phyloP scores from a whole-genome alignment of 2,329 filamentous ascomycete species.

The Colletotrichum spaethianum region DNA sequence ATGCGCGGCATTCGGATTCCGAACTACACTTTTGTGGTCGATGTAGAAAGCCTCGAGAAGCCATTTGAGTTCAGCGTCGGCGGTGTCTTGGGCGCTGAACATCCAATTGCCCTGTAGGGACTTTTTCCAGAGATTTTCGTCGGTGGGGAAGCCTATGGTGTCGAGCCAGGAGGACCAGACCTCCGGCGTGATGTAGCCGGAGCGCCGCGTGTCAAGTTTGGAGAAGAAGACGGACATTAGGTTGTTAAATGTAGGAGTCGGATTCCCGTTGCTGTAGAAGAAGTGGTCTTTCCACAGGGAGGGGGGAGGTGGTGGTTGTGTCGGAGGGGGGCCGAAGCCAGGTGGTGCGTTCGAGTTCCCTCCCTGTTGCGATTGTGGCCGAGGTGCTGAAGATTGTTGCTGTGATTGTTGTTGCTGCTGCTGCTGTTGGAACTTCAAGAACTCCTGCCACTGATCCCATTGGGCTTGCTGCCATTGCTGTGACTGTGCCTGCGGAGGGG shows the following conservation, averaged over 20 bases:
- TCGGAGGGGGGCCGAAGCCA: conserved; percentile 4
- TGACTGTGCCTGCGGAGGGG: background rate
- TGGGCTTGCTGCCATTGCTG: background rate
- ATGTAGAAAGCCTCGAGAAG: conserved; percentile 18
- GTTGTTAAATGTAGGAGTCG: conserved; percentile 8
- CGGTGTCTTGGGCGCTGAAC: conserved; percentile 13
- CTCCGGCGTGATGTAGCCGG: conserved; percentile 17
- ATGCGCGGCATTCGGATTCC: conserved; percentile 4
- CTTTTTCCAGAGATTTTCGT: conserved; percentile 16
- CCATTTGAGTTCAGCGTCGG: conserved; percentile 17
- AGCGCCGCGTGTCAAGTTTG: conserved; percentile 7
- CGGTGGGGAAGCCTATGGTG: background rate
- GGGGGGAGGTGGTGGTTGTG: conserved; percentile 13
- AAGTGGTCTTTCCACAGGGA: conserved; percentile 13
- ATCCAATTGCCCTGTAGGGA: conserved; percentile 5
- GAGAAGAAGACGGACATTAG: conserved; percentile 4
- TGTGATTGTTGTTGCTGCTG: background rate
- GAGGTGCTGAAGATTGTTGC: background rate
- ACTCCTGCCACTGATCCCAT: background rate
- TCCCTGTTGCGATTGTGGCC: background rate
- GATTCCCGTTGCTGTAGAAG: conserved; percentile 20
- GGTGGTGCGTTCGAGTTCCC: conserved; percentile 3
- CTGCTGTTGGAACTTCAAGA: background rate
- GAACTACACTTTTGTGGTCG: conserved; percentile 12
- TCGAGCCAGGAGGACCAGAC: conserved; percentile 11